A percentile compares a stretch with the other conserved stretches of the same genome.
Conservation (phyloP, 345 rosid genomes). For the Syzygium jambos region DNA sequence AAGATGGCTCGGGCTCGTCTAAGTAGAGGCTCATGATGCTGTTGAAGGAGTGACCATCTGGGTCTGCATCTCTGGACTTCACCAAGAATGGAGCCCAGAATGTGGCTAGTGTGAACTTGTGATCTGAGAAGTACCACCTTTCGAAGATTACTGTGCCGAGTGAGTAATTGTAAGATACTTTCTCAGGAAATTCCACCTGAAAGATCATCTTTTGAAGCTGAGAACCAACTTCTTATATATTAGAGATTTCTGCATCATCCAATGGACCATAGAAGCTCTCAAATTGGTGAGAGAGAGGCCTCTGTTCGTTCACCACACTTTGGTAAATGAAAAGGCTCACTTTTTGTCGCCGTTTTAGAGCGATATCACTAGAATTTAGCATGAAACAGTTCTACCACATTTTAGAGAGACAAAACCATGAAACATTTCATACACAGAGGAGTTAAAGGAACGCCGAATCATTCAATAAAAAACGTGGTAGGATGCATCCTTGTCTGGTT, state of each 20-base stretch:
- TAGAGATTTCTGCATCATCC: too few relatives aligned
- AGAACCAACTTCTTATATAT: background rate
- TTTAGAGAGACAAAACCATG: too few relatives aligned
- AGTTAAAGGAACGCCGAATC: too few relatives aligned
- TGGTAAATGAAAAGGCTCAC: too few relatives aligned
- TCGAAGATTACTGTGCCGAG: constrained; percentile 4
- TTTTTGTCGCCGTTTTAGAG: too few relatives aligned
- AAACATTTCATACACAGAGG: too few relatives aligned
- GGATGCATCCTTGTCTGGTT: too few relatives aligned
- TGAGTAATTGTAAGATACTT: constrained; percentile 2
- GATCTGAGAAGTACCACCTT: constrained; percentile 2
- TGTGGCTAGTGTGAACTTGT: constrained; percentile 22
- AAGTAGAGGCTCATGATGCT: constrained; percentile 24
- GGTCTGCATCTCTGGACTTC: constrained; percentile 20
- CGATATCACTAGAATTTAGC: too few relatives aligned
- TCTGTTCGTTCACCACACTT: too few relatives aligned
- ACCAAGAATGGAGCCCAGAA: constrained; percentile 33
- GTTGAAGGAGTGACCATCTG: constrained; percentile 13
- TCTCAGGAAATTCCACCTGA: constrained; percentile 28
- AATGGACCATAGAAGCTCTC: background rate
- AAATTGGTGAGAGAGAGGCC: too few relatives aligned
- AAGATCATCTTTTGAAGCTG: background rate
- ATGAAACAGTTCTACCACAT: too few relatives aligned
- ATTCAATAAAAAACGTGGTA: too few relatives aligned
- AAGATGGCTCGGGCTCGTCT: constrained; percentile 19